A percentile compares a stretch with the other conserved stretches of the same genome.
Evolutionary conservation across 371 early-diverging fungal species (phyloP).

Genomic region (Mucor plumbeus): DNA sequence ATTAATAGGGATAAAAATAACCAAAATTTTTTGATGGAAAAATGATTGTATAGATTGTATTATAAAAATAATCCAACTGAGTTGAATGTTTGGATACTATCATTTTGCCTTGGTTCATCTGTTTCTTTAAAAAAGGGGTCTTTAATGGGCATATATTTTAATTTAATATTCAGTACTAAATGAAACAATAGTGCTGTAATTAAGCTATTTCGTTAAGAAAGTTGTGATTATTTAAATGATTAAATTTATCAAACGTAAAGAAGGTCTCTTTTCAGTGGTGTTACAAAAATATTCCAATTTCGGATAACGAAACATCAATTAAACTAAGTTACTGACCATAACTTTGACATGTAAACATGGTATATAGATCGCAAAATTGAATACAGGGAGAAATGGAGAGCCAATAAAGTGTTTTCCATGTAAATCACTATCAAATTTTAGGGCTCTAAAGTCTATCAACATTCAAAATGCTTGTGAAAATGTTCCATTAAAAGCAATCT

Average conservation of each 20-base stretch:
- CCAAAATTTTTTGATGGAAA: constrained; percentile 4
- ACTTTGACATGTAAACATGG: not conserved
- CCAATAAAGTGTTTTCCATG: not conserved
- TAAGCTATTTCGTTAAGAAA: not conserved
- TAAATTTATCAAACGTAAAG: no score
- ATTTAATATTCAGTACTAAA: not conserved
- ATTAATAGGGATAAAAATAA: not conserved
- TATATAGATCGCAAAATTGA: no score
- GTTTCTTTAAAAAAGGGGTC: not conserved
- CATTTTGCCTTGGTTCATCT: not conserved
- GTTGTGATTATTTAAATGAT: not conserved
- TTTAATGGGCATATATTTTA: not conserved
- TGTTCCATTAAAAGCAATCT: no score
- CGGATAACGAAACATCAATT: not conserved
- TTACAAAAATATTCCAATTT: constrained; percentile 4
- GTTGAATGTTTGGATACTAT: not conserved
- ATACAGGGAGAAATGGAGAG: not conserved
- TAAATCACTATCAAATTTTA: no score
- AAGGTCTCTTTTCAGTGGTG: not conserved
- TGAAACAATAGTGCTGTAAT: not conserved
- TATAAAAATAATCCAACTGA: not conserved
- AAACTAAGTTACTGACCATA: not conserved
- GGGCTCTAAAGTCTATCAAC: no score
- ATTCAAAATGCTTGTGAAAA: no score
- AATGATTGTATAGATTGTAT: constrained; percentile 7